A percentile compares a stretch with the other conserved stretches of the same genome.
Evolutionary conservation across 2,329 filamentous ascomycete species (phyloP).

Genomic region (Emericellopsis atlantica): DNA sequence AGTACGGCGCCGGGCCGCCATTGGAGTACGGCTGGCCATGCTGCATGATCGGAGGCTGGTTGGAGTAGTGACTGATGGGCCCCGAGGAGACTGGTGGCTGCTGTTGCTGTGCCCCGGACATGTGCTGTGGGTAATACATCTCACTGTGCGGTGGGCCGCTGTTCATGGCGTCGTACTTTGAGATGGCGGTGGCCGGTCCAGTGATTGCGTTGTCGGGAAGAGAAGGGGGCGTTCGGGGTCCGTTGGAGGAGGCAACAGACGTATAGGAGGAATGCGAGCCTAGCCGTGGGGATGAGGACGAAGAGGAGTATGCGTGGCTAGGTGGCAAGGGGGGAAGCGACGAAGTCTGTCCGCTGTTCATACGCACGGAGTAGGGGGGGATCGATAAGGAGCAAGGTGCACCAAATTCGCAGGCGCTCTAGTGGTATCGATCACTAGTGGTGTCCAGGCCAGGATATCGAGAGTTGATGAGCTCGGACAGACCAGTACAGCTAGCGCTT

Average conservation of each 20-base stretch:
- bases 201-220: constrained; percentile 33
- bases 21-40: constrained; percentile 37
- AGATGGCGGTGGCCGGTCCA: constrained; percentile 15
- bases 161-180: constrained; percentile 56
- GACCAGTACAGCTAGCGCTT: no score
- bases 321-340: constrained; percentile 42
- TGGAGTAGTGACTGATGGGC: constrained; percentile 63
- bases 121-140: constrained; percentile 75
- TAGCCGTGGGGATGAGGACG: constrained; percentile 62
- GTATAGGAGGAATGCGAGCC: constrained; percentile 51
- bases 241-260: constrained; percentile 43
- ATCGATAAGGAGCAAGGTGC: constrained; percentile 27
- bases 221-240: constrained; percentile 62
- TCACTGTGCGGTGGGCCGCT: constrained; percentile 56
- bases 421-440: no score
- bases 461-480: no score
- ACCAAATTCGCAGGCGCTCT: constrained; percentile 32
- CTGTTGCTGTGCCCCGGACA: constrained; percentile 63
- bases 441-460: no score
- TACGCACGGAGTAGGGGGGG: constrained; percentile 41
- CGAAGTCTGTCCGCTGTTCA: constrained; percentile 56
- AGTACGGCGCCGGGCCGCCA: constrained; percentile 50
- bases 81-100: constrained; percentile 64
- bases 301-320: constrained; percentile 58
- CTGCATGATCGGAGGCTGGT: constrained; percentile 61